phyloP scores from a whole-genome alignment of 441 rosid species.

The Pelargonium fulgidum region DNA sequence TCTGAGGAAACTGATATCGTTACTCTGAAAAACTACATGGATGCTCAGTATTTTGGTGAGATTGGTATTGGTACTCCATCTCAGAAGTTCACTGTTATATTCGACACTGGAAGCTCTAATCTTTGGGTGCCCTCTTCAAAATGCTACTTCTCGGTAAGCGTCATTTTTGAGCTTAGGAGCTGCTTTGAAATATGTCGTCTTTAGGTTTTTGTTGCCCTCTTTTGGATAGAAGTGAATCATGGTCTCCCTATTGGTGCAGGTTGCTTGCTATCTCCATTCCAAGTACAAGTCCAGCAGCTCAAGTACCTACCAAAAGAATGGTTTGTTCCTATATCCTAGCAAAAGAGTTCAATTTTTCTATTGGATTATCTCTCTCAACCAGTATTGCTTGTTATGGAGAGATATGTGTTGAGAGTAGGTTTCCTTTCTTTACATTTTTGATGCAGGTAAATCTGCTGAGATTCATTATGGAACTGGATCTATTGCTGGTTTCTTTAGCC shows the following conservation, averaged over 20 bases:
- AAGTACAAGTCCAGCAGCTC: slow-evolving; percentile 56
- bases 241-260: slow-evolving; percentile 31
- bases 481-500: slow-evolving; percentile 67
- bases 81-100: slow-evolving; percentile 58
- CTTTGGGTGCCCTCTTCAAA: slow-evolving; percentile 66
- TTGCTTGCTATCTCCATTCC: slow-evolving; percentile 61
- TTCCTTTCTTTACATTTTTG: slow-evolving; percentile 6
- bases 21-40: slow-evolving; percentile 2
- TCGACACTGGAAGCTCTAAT: slow-evolving; percentile 66
- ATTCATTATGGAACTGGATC: slow-evolving; percentile 72
- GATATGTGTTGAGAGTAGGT: background rate
- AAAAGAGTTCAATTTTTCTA: slow-evolving; percentile 2
- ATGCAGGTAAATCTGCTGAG: slow-evolving; percentile 45
- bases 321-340: slow-evolving; percentile 22
- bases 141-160: slow-evolving; percentile 53
- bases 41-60: slow-evolving; percentile 38
- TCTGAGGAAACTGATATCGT: slow-evolving; percentile 7
- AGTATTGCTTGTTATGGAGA: background rate
- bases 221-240: background rate
- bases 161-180: background rate
- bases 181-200: background rate
- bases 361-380: background rate
- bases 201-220: background rate
- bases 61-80: slow-evolving; percentile 61
- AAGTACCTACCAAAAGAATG: slow-evolving; percentile 51